phyloP scores from a whole-genome alignment of 805 yeast species.

The Candida golubevii region DNA sequence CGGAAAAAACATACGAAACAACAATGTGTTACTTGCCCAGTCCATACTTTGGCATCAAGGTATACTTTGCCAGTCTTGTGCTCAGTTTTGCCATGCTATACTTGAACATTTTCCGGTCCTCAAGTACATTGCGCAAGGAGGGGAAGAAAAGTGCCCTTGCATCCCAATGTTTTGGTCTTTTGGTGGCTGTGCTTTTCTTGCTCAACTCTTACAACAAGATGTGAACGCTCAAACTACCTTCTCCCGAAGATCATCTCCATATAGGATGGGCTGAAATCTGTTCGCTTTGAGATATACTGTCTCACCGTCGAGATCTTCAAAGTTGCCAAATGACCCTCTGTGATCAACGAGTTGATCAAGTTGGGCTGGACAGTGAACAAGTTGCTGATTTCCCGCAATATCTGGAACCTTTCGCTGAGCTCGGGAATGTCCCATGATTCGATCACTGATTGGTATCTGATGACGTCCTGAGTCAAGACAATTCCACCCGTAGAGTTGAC shows the following conservation, averaged over 20 bases:
- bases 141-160: not conserved
- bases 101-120: not conserved
- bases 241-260: conserved; percentile 43
- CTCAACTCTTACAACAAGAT: conserved; percentile 8
- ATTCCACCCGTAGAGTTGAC: conserved; percentile 82
- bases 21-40: conserved; percentile 54
- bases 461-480: conserved; percentile 75
- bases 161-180: not conserved
- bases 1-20: conserved; percentile 25
- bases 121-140: not conserved
- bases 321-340: conserved; percentile 72
- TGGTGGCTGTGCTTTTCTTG: conserved; percentile 1
- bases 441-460: conserved; percentile 64
- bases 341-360: conserved; percentile 67
- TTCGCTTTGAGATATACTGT: conserved; percentile 62
- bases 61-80: conserved; percentile 12
- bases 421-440: conserved; percentile 64
- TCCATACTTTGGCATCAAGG: conserved; percentile 37
- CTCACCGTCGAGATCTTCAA: conserved; percentile 60
- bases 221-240: conserved; percentile 15
- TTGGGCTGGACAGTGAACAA: conserved; percentile 82
- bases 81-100: conserved; percentile 13
- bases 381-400: conserved; percentile 78
- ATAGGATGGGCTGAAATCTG: conserved; percentile 60
- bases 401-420: conserved; percentile 58